Percentiles rank a stretch among this genome's conserved stretches.
These are phyloP conservation scores for Clarireedia paspali DNA, from an alignment of 2,329 filamentous ascomycete genomes.

Conservation along the genomic window DNA sequence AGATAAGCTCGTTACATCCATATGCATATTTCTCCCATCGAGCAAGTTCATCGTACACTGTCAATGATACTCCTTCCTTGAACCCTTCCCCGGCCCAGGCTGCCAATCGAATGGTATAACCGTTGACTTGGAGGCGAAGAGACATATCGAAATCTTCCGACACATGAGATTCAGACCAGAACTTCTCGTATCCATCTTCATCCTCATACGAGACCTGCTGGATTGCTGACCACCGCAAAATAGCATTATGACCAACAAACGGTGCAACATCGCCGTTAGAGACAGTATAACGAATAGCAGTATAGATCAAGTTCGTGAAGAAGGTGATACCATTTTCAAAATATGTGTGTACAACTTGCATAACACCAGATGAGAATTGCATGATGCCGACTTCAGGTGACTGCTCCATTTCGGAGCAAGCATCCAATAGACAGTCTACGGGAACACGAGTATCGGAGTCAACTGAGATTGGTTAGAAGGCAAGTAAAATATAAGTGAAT, in stretches of 20 bases:
- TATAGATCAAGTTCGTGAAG: slow-evolving; percentile 69
- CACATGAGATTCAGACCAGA: slow-evolving; percentile 74
- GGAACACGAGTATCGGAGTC: slow-evolving; percentile 77
- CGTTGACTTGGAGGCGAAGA: slow-evolving; percentile 62
- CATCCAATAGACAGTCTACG: slow-evolving; percentile 68
- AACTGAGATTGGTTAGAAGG: slow-evolving; percentile 31
- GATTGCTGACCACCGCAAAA: slow-evolving; percentile 68
- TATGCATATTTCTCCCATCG: slow-evolving; percentile 87
- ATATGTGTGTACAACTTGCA: slow-evolving; percentile 69
- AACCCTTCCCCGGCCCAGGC: slow-evolving; percentile 70
- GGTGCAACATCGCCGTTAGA: slow-evolving; percentile 70
- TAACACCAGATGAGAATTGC: slow-evolving; percentile 70
- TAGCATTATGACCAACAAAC: slow-evolving; percentile 74
- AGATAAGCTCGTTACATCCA: slow-evolving; percentile 74
- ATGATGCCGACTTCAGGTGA: slow-evolving; percentile 72
- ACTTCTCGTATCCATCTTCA: slow-evolving; percentile 67
- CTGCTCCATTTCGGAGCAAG: slow-evolving; percentile 75
- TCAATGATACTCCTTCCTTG: slow-evolving; percentile 77
- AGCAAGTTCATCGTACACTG: slow-evolving; percentile 76
- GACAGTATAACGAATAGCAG: slow-evolving; percentile 69
- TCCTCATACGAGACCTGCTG: slow-evolving; percentile 66
- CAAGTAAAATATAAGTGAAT: not conserved
- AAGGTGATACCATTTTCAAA: slow-evolving; percentile 65
- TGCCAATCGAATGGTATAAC: slow-evolving; percentile 66
- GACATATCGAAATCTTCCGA: slow-evolving; percentile 81